Conservation (phyloP, 441 rosid genomes). For the Pelargonium myrrhifolium region DNA sequence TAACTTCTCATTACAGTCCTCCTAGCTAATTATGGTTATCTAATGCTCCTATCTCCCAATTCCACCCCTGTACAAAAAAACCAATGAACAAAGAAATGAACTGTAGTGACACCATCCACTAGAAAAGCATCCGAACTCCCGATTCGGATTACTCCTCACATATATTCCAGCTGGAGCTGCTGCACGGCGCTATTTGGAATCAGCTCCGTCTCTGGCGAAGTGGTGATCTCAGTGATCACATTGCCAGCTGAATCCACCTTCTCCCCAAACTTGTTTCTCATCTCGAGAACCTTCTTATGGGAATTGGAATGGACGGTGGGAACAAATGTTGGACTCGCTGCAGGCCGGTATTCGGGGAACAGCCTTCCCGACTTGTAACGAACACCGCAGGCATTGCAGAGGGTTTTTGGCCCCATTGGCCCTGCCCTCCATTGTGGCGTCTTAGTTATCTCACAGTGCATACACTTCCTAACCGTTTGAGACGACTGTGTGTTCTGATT, state of each 20-base stretch:
- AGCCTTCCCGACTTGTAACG: conserved; percentile 89
- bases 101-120: conserved; percentile 13
- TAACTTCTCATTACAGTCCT: conserved; percentile 21
- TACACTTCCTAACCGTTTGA: conserved; percentile 59
- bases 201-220: conserved; percentile 31
- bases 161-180: conserved; percentile 37
- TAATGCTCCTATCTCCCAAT: conserved; percentile 31
- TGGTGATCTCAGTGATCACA: conserved; percentile 14
- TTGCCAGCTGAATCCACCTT: conserved; percentile 12
- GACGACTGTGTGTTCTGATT: conserved; percentile 20
- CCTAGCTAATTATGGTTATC: conserved; percentile 30
- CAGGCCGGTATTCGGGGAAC: conserved; percentile 94
- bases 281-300: conserved; percentile 86
- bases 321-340: conserved; percentile 82
- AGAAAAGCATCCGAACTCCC: conserved; percentile 12
- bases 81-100: conserved; percentile 33
- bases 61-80: conserved; percentile 49
- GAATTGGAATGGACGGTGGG: conserved; percentile 90
- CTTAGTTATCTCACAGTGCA: conserved; percentile 92
- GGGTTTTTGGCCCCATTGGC: conserved; percentile 93
- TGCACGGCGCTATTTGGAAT: conserved; percentile 40
- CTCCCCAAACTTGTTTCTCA: conserved; percentile 53
- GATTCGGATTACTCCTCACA: conserved; percentile 4
- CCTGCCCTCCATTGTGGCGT: conserved; percentile 99
- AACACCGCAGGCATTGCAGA: conserved; percentile 93